A percentile compares a stretch with the other conserved stretches of the same genome.
These are phyloP conservation scores for Termitomyces eurrhizus DNA, from an alignment of 768 basidiomycete species.

Conservation along the genomic window DNA sequence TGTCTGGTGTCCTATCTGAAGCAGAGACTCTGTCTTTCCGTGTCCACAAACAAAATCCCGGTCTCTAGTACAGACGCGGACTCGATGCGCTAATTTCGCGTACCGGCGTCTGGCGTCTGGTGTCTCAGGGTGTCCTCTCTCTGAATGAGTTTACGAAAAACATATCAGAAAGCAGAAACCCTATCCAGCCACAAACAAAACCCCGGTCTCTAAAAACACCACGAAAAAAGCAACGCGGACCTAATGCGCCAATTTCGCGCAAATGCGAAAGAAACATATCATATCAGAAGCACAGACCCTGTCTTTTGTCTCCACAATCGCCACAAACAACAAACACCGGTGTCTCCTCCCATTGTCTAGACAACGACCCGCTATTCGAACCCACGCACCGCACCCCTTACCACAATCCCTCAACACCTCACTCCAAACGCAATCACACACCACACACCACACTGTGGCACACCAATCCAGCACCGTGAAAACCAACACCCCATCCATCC, in stretches of 20 bases:
- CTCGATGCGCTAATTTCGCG: background rate
- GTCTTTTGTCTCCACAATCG: too few relatives aligned
- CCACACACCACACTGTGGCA: too few relatives aligned
- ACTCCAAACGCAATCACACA: too few relatives aligned
- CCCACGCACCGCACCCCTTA: too few relatives aligned
- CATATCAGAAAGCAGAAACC: background rate
- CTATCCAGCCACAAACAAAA: background rate
- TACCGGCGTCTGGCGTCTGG: background rate
- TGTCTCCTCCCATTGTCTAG: too few relatives aligned
- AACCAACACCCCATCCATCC: background rate
- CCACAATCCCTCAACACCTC: too few relatives aligned
- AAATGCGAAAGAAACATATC: background rate
- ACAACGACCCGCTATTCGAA: too few relatives aligned
- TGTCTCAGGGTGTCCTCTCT: background rate
- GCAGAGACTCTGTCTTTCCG: background rate
- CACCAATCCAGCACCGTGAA: too few relatives aligned
- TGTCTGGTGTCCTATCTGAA: background rate
- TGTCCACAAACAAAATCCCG: background rate
- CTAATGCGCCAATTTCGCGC: background rate
- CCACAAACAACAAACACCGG: too few relatives aligned
- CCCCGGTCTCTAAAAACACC: too few relatives aligned
- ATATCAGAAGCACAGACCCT: background rate
- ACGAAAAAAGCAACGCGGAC: too few relatives aligned
- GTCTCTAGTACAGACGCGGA: too few relatives aligned
- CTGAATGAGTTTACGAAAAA: background rate